Evolutionary conservation across 163 green algal species (phyloP), one percentile per base, ranked within the genome.

Genomic region (Chlamydomonas reinhardtii): DNA sequence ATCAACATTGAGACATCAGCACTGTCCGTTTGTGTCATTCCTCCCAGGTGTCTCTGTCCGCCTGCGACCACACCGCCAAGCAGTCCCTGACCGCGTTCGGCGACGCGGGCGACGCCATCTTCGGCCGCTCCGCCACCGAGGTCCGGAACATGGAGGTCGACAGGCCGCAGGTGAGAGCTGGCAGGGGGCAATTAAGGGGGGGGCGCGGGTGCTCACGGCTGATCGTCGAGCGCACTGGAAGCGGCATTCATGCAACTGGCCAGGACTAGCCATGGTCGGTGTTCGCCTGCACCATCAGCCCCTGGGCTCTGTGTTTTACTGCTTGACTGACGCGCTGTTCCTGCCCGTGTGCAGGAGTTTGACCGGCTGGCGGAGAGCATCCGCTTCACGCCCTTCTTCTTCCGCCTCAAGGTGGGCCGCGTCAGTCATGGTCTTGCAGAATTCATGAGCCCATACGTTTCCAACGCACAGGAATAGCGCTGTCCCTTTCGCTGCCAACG

Each of bases 11-110:
- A n/a, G n/a, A n/a, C n/a, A n/a, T n/a, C n/a, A n/a, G n/a, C n/a
- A n/a, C n/a, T n/a, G n/a, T n/a, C n/a, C n/a, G n/a, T 56, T 56
- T 56, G 14, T 56, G 48, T 56, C n/a, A n/a, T 12, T 56, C 39
- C 22, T 19, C 90, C 35, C 73, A 89, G 64, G 71, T 94, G 48
- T 73, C 69, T 34, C 48, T 86, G 70, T 73, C 48, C 56, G 80
- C 80, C 27, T 66, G 86, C 34, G 97, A 99, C 93, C 94, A 98
- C 95, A 98, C 95, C 0, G 82, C 37, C 15, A 73, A 90, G 72
- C 52, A 93, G 74, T 97, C 91, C 92, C 73, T 98, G 48, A 98
- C 93, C 0, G 94, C 94, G 11, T 99, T 99, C 96, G 91, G 89
- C 74, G 86, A 97, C 69, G 19, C 71, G 71, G 87, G 92, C 87